Evolutionary conservation across 345 rosid genomes (phyloP).

Genomic region (Lepidium didymum): DNA sequence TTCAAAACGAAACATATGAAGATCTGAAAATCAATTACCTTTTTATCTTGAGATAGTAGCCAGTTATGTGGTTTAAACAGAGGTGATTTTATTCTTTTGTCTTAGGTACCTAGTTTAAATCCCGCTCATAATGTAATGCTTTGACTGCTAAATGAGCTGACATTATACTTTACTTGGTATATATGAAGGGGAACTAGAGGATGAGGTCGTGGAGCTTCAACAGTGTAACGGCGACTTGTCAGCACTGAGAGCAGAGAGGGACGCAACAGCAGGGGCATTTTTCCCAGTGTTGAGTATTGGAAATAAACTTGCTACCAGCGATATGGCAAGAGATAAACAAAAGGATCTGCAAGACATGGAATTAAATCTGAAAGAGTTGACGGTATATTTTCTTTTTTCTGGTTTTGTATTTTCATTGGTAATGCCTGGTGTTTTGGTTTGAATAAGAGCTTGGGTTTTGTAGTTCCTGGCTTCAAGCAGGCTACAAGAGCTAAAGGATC

Average conservation of each 20-base stretch:
- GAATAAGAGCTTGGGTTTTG: slow-evolving; percentile 18
- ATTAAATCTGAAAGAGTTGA: slow-evolving; percentile 51
- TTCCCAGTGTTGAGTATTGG: slow-evolving; percentile 67
- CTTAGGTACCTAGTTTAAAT: background rate
- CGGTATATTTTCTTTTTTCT: slow-evolving; percentile 35
- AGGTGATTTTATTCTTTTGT: background rate
- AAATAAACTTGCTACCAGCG: slow-evolving; percentile 51
- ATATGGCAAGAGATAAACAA: slow-evolving; percentile 62
- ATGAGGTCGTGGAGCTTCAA: slow-evolving; percentile 51
- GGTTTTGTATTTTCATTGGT: slow-evolving; percentile 8
- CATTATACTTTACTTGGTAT: slow-evolving; percentile 23
- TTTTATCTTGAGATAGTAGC: background rate
- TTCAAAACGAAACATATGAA: background rate
- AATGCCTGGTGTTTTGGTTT: slow-evolving; percentile 15
- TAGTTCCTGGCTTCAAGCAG: slow-evolving; percentile 72
- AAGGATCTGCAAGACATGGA: slow-evolving; percentile 74
- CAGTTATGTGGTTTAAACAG: background rate
- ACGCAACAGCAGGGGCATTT: slow-evolving; percentile 68
- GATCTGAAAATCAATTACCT: background rate
- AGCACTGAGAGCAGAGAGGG: slow-evolving; percentile 73
- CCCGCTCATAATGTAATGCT: background rate
- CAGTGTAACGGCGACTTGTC: slow-evolving; percentile 60
- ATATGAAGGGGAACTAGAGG: slow-evolving; percentile 67
- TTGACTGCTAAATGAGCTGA: background rate
- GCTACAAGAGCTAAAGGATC: slow-evolving; percentile 58